These are phyloP conservation scores for Pseudopyricularia javanii DNA, from an alignment of 2,329 filamentous ascomycete species.

Conservation along the genomic window DNA sequence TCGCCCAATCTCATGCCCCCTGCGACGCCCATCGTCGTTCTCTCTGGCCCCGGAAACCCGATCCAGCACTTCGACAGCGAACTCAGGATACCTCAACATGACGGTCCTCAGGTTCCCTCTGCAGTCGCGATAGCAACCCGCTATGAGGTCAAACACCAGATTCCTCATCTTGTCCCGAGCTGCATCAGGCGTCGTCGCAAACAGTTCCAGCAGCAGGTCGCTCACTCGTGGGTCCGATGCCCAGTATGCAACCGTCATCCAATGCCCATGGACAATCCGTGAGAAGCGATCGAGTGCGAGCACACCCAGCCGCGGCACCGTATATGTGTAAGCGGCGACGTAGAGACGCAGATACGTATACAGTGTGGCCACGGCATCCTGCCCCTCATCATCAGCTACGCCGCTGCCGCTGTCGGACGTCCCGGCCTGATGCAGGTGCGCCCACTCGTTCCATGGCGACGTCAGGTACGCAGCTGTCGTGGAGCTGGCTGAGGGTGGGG, in stretches of 20 bases:
- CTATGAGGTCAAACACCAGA: background rate
- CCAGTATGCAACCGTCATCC: background rate
- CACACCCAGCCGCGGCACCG: constrained; percentile 10
- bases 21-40: background rate
- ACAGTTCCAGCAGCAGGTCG: background rate
- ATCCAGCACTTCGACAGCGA: background rate
- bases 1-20: background rate
- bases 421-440: background rate
- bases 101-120: background rate
- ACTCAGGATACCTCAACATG: background rate
- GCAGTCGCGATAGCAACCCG: background rate
- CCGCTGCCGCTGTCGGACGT: background rate
- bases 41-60: background rate
- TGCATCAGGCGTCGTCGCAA: background rate
- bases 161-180: background rate
- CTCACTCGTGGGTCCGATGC: background rate
- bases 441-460: background rate
- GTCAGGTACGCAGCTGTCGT: background rate
- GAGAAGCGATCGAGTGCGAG: background rate
- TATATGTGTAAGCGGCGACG: constrained; percentile 22
- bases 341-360: constrained; percentile 15
- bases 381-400: background rate
- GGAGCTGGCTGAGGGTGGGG: background rate
- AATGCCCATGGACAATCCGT: background rate
- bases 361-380: constrained; percentile 3